A percentile compares a stretch with the other conserved stretches of the same genome.
Conservation (phyloP, 2,329 filamentous ascomycete species). For the Colletotrichum zoysiae region DNA sequence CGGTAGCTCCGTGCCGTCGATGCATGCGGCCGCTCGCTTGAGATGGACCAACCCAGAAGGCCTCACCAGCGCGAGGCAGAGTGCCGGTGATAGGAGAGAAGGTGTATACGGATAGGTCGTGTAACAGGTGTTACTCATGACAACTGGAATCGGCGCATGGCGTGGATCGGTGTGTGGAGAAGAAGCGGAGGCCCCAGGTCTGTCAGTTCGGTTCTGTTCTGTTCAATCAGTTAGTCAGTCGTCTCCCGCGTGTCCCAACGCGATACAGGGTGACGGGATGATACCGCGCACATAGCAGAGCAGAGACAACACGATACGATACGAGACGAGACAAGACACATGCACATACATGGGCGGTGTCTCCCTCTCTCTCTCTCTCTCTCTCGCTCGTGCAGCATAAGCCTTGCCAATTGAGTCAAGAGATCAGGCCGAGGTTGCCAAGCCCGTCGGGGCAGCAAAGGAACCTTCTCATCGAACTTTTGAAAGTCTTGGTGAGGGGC, state of each 20-base stretch:
- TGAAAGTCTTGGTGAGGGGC: constrained; percentile 27
- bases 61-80: background rate
- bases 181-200: background rate
- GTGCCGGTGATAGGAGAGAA: background rate
- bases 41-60: background rate
- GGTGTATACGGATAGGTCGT: too few relatives aligned
- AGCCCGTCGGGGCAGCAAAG: constrained; percentile 18
- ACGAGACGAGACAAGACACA: background rate
- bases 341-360: too few relatives aligned
- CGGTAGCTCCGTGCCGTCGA: background rate
- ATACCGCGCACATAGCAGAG: too few relatives aligned
- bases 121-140: constrained; percentile 23
- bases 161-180: constrained; percentile 4
- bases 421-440: constrained; percentile 30
- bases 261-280: too few relatives aligned
- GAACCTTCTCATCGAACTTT: constrained; percentile 25
- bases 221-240: background rate
- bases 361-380: background rate
- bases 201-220: too few relatives aligned
- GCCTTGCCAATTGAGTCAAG: constrained; percentile 32
- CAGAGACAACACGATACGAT: too few relatives aligned
- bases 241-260: background rate
- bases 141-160: constrained; percentile 11
- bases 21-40: background rate
- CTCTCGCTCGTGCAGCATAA: background rate